Evolutionary conservation across 176 grass and related monocot species (phyloP).

Genomic region (Hyparrhenia diplandra): DNA sequence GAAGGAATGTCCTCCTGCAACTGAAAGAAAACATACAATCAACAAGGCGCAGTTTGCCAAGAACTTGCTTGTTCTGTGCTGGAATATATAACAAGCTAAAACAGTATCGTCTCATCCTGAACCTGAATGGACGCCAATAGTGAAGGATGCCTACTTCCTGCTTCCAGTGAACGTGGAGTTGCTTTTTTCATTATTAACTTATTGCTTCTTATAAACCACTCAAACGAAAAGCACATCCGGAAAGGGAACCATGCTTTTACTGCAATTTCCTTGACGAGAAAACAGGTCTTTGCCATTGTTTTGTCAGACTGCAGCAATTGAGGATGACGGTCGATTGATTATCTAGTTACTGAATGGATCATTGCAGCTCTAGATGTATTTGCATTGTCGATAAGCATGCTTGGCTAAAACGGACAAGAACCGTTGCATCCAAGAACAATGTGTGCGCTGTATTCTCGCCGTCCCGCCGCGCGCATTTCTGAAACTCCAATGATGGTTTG

Average conservation of each 20-base stretch:
- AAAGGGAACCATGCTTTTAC: neutral
- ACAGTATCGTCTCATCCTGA: neutral
- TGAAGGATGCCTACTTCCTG: neutral
- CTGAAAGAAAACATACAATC: neutral
- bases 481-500: conserved; percentile 23
- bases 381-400: conserved; percentile 16
- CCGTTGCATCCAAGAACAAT: conserved; percentile 24
- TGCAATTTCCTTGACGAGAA: neutral
- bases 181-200: conserved; percentile 3
- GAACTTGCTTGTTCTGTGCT: neutral
- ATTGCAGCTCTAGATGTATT: neutral
- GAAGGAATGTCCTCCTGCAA: conserved; percentile 13
- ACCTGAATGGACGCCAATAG: neutral
- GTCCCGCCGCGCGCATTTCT: neutral
- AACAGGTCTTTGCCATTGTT: conserved; percentile 20
- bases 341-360: neutral
- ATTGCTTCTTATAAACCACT: neutral
- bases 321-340: neutral
- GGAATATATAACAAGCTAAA: neutral
- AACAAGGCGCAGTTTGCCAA: neutral
- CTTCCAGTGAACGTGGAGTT: neutral
- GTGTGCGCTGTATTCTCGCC: conserved; percentile 5
- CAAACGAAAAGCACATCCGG: neutral
- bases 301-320: no score
- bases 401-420: conserved; percentile 27